Evolutionary conservation across 768 basidiomycete species (phyloP), one percentile per base, ranked within the genome.

Genomic region (Rhodotorula diobovata): DNA sequence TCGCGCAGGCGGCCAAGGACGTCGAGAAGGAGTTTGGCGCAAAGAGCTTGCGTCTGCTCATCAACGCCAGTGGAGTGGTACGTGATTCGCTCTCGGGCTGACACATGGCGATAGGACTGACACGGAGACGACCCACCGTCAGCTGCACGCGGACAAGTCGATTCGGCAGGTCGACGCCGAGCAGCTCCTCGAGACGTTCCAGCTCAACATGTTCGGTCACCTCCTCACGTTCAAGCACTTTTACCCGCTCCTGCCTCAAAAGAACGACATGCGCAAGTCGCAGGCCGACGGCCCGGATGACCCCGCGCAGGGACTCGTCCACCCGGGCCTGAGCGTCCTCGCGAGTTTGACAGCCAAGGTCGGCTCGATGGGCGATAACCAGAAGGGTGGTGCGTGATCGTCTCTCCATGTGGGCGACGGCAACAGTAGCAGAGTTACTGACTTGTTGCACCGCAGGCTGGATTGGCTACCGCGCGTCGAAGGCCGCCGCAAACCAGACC

Each of bases 141-240:
- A 83, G 83, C 78, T 83, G 12, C 80, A 81, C 58, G 79, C 82
- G 5, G 83, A 83, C 73, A 83, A 83, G 72, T 80, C 80, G 7
- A 73, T 83, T 25, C 64, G 75, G 11, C 76, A 80, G 32, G 76
- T 83, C 61, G 67, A 78, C 57, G 57, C 65, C 5, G 57, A 76
- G 2, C 62, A 77, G 20, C 76, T 79, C 11, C 76, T 80, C 30
- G 72, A 78, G 30, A 76, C 79, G n/a, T 82, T 80, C 77, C 78
- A 77, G 68, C 79, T 83, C 73, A 83, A 83, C 75, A 81, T 82
- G 11, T 79, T 83, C 41, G 81, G 81, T 16, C 83, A 82, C 61
- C 78, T 82, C 39, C 76, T 82, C 56, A 77, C 81, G 2, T 83
- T 81, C 78, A 82, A 82, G 67, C 81, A 83, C 70, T 82, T 83